Evolutionary conservation across 805 yeast species (phyloP).

Genomic region (Hanseniaspora mollemarum): DNA sequence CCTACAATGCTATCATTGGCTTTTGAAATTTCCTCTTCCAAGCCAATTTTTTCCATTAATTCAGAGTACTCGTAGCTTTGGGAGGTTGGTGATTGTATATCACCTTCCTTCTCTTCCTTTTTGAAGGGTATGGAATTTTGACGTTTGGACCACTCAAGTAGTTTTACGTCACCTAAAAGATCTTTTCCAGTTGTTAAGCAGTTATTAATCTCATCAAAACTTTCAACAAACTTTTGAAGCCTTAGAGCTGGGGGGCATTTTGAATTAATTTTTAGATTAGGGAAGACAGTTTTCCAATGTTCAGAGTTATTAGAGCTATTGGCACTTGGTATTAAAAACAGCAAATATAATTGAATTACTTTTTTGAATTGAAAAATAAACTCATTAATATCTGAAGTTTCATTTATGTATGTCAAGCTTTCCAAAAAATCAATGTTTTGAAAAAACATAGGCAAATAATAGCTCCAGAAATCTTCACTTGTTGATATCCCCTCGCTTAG

Average conservation of each 20-base stretch:
- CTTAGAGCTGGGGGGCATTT: not conserved
- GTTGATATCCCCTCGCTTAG: not conserved
- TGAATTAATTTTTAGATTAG: not conserved
- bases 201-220: constrained; percentile 6
- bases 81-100: not conserved
- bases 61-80: constrained; percentile 11
- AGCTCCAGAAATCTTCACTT: constrained; percentile 9
- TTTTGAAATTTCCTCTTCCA: not conserved
- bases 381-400: not conserved
- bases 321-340: constrained; percentile 7
- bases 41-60: constrained; percentile 2
- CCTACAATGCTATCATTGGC: not conserved
- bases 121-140: not conserved
- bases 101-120: not conserved
- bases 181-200: constrained; percentile 4
- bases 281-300: not conserved
- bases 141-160: constrained; percentile 1
- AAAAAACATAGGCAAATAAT: constrained; percentile 12
- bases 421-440: not conserved
- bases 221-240: not conserved
- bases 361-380: constrained; percentile 11
- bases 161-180: not conserved
- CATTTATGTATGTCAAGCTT: not conserved
- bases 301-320: not conserved
- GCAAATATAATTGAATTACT: constrained; percentile 1